Conservation (phyloP, 2,329 filamentous ascomycete species). For the Talaromyces rugulosus region DNA sequence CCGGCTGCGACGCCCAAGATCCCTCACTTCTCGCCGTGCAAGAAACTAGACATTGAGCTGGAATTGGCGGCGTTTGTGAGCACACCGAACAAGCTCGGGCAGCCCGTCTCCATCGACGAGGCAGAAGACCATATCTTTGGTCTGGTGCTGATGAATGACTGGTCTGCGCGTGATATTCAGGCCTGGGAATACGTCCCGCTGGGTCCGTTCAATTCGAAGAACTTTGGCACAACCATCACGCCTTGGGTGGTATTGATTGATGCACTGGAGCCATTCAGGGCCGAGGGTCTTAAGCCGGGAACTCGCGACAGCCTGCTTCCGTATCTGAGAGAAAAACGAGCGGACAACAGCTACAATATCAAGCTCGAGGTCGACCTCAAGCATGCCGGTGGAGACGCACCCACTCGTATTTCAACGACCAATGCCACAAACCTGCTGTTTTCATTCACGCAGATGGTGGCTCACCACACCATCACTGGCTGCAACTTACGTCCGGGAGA, state of each 20-base stretch:
- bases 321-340: slow-evolving; percentile 60
- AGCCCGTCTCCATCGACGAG: slow-evolving; percentile 57
- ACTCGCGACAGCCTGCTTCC: slow-evolving; percentile 55
- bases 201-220: slow-evolving; percentile 80
- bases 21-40: slow-evolving; percentile 60
- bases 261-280: slow-evolving; percentile 66
- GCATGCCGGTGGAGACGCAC: slow-evolving; percentile 29
- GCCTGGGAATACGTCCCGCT: slow-evolving; percentile 80
- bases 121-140: slow-evolving; percentile 73
- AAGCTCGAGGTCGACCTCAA: slow-evolving; percentile 59
- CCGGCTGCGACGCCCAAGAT: slow-evolving; percentile 58
- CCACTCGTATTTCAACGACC: slow-evolving; percentile 57
- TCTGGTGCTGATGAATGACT: slow-evolving; percentile 79
- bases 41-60: slow-evolving; percentile 72
- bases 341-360: slow-evolving; percentile 63
- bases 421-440: slow-evolving; percentile 68
- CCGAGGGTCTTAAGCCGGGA: slow-evolving; percentile 47
- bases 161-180: slow-evolving; percentile 79
- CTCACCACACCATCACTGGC: slow-evolving; percentile 72
- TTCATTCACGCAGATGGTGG: slow-evolving; percentile 78
- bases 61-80: slow-evolving; percentile 74
- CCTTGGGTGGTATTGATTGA: slow-evolving; percentile 76
- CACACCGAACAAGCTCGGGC: slow-evolving; percentile 60
- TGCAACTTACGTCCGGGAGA: slow-evolving; percentile 72
- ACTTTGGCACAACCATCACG: slow-evolving; percentile 73